Base-by-base conservation (phyloP, 2,329 filamentous ascomycete species). In the Verticillium albo-atrum region DNA sequence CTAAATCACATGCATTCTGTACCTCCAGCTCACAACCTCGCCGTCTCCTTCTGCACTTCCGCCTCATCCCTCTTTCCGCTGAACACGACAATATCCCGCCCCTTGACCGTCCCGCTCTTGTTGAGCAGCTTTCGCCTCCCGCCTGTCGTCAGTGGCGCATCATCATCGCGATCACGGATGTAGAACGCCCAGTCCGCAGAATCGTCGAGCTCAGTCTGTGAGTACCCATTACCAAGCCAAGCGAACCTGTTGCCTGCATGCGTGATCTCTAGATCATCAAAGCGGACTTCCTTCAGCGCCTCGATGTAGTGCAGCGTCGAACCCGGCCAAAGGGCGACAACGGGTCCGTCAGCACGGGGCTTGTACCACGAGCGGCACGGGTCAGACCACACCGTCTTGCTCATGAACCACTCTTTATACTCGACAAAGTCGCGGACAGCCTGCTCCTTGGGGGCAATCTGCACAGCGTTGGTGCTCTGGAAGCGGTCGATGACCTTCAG, bases 361-460 rank as follows among this genome's bases (percentile, higher is more conserved):
- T 61, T 62, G 54, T 63, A 62, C 61, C 60, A 62, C 25, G 58
- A 63, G 27, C 62, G 74, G 62, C 79, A 82, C 1, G 71, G 65
- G 55, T 76, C 77, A 20, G 74, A 67, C 74, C 77, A 82, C 1
- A 81, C 79, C 0, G 78, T 77, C 25, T 66, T 69, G 59, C 72
- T 66, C 73, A 82, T 78, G 67, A 77, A 80, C 10, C 67, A 62
- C 59, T 80, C 75, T 50, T 76, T 76, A 69, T 76, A 74, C 4
- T 71, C 70, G 59, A 79, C 74, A 67, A 85, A 85, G 61, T 84
- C 83, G 12, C 70, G 68, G 7, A 83, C 77, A 1, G 77, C 79
- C 20, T 75, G 74, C 1, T 70, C 66, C 64, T 80, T 80, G 12
- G 82, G 75, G 9, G 74, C 67, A 47, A 81, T 76, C 4, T 74